A percentile compares a stretch with the other conserved stretches of the same genome.
Evolutionary conservation across 2,329 filamentous ascomycete species (phyloP).

Genomic region (Penicillium sp.): DNA sequence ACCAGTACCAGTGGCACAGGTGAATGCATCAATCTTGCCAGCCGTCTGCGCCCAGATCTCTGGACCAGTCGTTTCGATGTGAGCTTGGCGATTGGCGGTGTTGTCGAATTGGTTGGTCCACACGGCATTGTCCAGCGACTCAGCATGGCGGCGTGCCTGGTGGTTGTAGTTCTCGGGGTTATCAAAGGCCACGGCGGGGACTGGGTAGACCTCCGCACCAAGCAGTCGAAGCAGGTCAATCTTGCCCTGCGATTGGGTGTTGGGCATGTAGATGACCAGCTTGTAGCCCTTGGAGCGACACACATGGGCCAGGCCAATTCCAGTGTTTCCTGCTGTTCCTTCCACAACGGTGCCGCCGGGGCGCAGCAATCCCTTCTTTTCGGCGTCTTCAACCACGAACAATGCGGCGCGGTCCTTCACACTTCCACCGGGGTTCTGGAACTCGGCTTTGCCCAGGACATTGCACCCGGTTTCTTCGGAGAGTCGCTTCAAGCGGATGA

Average conservation of each 20-base stretch:
- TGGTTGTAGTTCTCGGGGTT: constrained; percentile 98
- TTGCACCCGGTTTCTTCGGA: constrained; percentile 93
- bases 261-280: constrained; percentile 98
- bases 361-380: constrained; percentile 80
- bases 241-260: constrained; percentile 98
- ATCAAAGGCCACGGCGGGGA: constrained; percentile 93
- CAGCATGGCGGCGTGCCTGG: constrained; percentile 89
- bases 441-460: constrained; percentile 94
- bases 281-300: constrained; percentile 91
- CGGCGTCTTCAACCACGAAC: constrained; percentile 91
- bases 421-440: constrained; percentile 96
- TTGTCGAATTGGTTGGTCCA: constrained; percentile 99
- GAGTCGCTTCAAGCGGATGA: constrained; percentile 86
- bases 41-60: constrained; percentile 95
- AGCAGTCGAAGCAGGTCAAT: constrained; percentile 89
- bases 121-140: constrained; percentile 81
- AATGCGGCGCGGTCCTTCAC: constrained; percentile 96
- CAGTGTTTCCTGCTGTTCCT: constrained; percentile 96
- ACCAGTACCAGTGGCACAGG: constrained; percentile 90
- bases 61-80: constrained; percentile 95
- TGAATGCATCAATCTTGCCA: constrained; percentile 90
- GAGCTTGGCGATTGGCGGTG: constrained; percentile 87
- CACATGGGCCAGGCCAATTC: constrained; percentile 95
- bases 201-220: constrained; percentile 93
- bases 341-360: constrained; percentile 95